Evolutionary conservation across 2,329 filamentous ascomycete species (phyloP), one percentile per base, ranked within the genome.

Genomic region (Penicillium rolfsii): DNA sequence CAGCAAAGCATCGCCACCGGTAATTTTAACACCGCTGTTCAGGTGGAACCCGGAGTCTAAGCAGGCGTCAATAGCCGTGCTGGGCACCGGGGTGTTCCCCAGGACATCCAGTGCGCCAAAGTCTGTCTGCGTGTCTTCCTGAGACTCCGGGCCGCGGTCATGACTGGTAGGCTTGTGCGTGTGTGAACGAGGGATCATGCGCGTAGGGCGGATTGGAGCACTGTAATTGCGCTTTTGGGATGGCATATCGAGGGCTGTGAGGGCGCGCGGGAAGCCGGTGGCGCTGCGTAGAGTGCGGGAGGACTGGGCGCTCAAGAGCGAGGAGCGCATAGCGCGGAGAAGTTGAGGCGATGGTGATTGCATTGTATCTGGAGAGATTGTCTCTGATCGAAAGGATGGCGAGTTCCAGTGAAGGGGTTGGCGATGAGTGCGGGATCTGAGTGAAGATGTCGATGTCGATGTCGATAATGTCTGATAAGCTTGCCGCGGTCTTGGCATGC

Each of bases 31-130:
- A 11, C 93, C 93, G 69, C 88, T 96, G 77, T 95, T 90, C 49
- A 99, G 82, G 65, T 90, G 87, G 76, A 99, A 99, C 1, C 95
- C 95, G 70, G 94, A 88, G 61, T 84, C 80, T 61, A 90, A 86
- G 78, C 91, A 96, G 5, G 90, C 87, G 69, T 97, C 93, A 49
- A 99, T 87, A 1, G 88, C 87, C 0, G 92, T 97, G 0, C 92
- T 88, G 0, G 94, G 95, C 4, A 86, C 82, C 0, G 92, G 90
- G 1, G 88, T 87, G 66, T 87, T 87, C 43, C 86, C 88, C 4
- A 98, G 83, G 6, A 99, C 89, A 74, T 99, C 88, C 65, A 98
- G 83, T 14, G 85, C 83, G 45, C 79, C 81, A 68, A 98, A 92
- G 77, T 95, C 89, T 2, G 88, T 89, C 68, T 86, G 85, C 1